Evolutionary conservation across 2,329 filamentous ascomycete genomes (phyloP), one percentile per base, ranked within the genome.

Genomic region (Colletotrichum sp.): DNA sequence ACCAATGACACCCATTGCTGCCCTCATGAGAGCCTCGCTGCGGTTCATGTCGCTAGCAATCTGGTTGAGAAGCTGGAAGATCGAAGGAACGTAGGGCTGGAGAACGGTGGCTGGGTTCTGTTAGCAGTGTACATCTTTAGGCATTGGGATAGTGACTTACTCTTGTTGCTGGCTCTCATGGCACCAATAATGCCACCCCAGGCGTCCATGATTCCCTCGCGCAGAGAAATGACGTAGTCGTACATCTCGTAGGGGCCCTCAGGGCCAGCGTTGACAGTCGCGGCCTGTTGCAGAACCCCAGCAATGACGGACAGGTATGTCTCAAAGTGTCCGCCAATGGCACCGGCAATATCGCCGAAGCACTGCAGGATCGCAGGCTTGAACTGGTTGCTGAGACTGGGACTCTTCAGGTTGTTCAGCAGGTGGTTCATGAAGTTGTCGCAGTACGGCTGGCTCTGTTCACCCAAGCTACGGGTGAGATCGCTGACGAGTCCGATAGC

Each of bases 351-450:
- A 82, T 99, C 97, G 76, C 97, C 97, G 82, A 99, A 99, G 84
- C 96, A 98, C 86, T 99, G 96, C 72, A 99, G 91, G 79, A 99
- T 99, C 32, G 97, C 96, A 60, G 97, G 97, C 91, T 99, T 99
- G 88, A 99, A 98, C 86, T 98, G 95, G 86, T 99, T 98, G 80
- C 95, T 94, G 70, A 98, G 90, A n/a, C 93, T 92, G 15, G 94
- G 92, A 86, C 95, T 98, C 92, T 95, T 92, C 57, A 99, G 88
- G 86, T 98, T 98, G 89, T 95, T 96, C 78, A 99, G 91, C 75
- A 99, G 90, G 84, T 97, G 95, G 90, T 99, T 99, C 97, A 99
- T 99, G 85, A 99, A 98, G 79, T 93, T 92, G 82, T 99, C 97
- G 86, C 97, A 99, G 89, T 94, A 99, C 73, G 96, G 97, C 87